Conservation (phyloP, 441 rosid genomes). For the Corymbia citriodora region DNA sequence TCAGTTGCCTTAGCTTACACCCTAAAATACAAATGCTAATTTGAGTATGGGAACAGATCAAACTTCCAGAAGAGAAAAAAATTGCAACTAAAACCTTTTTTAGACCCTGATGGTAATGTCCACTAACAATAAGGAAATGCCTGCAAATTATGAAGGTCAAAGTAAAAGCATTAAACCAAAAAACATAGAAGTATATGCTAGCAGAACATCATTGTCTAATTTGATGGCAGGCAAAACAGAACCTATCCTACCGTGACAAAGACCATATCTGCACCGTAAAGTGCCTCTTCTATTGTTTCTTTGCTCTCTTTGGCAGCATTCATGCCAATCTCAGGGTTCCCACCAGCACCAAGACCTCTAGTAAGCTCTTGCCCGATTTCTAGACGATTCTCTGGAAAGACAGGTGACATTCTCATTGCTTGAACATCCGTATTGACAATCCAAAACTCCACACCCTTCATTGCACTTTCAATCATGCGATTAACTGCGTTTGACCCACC, state of each 20-base stretch:
- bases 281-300: constrained; percentile 84
- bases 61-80: background rate
- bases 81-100: background rate
- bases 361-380: constrained; percentile 96
- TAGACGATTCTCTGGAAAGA: constrained; percentile 65
- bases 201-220: background rate
- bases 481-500: constrained; percentile 99
- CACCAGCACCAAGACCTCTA: constrained; percentile 99
- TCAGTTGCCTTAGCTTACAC: background rate
- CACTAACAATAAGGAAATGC: background rate
- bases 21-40: background rate
- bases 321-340: constrained; percentile 96
- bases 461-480: constrained; percentile 94
- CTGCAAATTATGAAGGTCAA: background rate
- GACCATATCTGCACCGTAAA: constrained; percentile 93
- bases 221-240: background rate
- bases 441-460: constrained; percentile 97
- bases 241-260: constrained; percentile 75
- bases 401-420: constrained; percentile 92
- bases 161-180: background rate
- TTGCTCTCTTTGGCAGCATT: constrained; percentile 97
- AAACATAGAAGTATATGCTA: background rate
- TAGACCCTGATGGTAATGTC: background rate
- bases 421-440: constrained; percentile 93
- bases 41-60: background rate